A percentile compares a stretch with the other conserved stretches of the same genome.
Conservation (phyloP, 768 basidiomycete species). For the Lepiota subincarnata region DNA sequence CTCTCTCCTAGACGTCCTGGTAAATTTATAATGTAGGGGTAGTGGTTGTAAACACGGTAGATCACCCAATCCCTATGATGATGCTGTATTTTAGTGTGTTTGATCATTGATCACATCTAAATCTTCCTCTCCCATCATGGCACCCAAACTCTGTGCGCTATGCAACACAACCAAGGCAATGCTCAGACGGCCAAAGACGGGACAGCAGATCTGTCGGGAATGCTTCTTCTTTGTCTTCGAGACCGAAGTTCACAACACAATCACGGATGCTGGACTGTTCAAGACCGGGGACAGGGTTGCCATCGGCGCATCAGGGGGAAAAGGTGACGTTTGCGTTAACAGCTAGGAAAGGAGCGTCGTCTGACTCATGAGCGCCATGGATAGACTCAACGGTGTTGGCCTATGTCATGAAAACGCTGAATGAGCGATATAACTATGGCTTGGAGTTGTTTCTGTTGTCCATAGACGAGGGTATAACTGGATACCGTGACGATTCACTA, state of each 20-base stretch:
- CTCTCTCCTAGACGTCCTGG: too few relatives aligned
- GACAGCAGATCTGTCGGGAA: constrained; percentile 93
- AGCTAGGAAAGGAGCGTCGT: neutral
- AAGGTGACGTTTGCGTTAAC: constrained; percentile 51
- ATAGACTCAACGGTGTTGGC: constrained; percentile 97
- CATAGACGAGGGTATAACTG: constrained; percentile 98
- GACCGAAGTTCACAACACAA: constrained; percentile 97
- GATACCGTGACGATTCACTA: constrained; percentile 95
- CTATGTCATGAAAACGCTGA: constrained; percentile 93
- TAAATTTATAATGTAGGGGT: neutral
- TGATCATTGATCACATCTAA: constrained; percentile 1
- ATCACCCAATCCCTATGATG: neutral
- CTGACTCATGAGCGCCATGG: neutral
- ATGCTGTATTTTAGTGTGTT: neutral
- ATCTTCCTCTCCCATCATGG: constrained; percentile 44
- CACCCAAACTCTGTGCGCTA: constrained; percentile 74
- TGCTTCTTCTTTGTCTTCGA: constrained; percentile 98
- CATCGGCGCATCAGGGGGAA: constrained; percentile 97
- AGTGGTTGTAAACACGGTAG: neutral
- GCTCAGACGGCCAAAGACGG: constrained; percentile 92
- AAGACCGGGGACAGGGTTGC: constrained; percentile 88
- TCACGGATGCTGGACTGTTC: constrained; percentile 79
- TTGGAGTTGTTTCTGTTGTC: constrained; percentile 89
- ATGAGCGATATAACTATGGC: constrained; percentile 91
- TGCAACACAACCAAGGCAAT: constrained; percentile 79